Evolutionary conservation across 108 stramenopile genomes (phyloP), one percentile per base, ranked within the genome.

Genomic region (Cylindrotheca closterium): DNA sequence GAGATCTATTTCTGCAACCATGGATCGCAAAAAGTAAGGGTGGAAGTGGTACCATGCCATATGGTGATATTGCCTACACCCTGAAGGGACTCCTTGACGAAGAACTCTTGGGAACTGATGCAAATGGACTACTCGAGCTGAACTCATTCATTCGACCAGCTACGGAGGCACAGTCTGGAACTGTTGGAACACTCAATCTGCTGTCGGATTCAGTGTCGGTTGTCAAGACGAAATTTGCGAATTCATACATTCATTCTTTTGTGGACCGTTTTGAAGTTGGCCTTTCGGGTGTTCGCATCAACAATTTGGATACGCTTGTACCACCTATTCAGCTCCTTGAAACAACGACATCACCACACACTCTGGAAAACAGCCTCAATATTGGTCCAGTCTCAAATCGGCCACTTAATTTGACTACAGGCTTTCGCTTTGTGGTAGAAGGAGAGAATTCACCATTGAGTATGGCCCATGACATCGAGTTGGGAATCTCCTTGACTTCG

Each of bases 241-340:
- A 45, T 15, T 15, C 42, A 24, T 60, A 47, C 37, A 47, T 60
- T 28, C 58, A 27, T 2, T 28, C 27, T 2, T 55, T 28, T 68
- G 81, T 46, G 65, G 67, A 55, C 17, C 79, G 21, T 46, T 53
- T 30, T 52, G 65, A 46, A 46, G 46, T 60, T 1, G 58, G 58
- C 37, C 37, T 60, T 4, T 72, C 49, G 18, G 71, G 84, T 60
- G 37, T 74, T 8, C 58, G 60, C 17, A 19, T 88, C 0, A 64
- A 62, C 8, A 81, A 84, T 37, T 19, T 88, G 24, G 79, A 88
- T 42, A 78, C 62, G 24, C 22, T 84, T 33, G 68, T 46, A 17
- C 33, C 51, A 26, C 81, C 81, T 2, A 24, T 33, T 12, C 42
- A 26, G 25, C 37, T 62, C 30, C 42, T 61, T 1, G 52, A 55